Evolutionary conservation across 352 stramenopile species (phyloP).

Genomic region (Pythium dissotocum): DNA sequence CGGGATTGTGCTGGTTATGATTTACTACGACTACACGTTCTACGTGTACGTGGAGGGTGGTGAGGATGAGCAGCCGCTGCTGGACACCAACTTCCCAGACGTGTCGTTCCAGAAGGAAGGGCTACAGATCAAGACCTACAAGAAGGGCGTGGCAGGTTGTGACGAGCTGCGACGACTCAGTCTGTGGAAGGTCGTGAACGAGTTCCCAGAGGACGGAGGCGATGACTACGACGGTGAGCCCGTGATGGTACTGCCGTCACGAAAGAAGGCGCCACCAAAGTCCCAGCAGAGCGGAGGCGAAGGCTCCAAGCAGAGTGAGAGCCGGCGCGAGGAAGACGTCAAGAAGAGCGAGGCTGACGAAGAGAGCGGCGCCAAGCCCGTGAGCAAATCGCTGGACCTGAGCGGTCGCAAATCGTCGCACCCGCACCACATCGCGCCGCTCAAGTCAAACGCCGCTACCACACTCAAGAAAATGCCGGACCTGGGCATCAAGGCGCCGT

Average conservation of each 20-base stretch:
- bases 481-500: constrained; percentile 72
- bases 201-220: constrained; percentile 50
- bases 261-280: constrained; percentile 22
- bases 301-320: constrained; percentile 50
- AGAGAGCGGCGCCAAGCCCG: constrained; percentile 29
- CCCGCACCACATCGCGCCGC: constrained; percentile 75
- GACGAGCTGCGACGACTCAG: constrained; percentile 67
- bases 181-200: constrained; percentile 81
- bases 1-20: constrained; percentile 89
- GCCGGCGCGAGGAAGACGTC: constrained; percentile 58
- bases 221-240: constrained; percentile 37
- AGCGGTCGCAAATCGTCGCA: constrained; percentile 61
- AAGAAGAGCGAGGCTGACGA: constrained; percentile 30
- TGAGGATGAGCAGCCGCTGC: constrained; percentile 88
- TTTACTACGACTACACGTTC: constrained; percentile 93
- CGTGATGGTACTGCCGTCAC: constrained; percentile 35
- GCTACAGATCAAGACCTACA: constrained; percentile 85
- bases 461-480: constrained; percentile 70
- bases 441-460: constrained; percentile 55
- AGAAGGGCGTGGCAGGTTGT: constrained; percentile 64
- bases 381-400: constrained; percentile 46
- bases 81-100: constrained; percentile 94
- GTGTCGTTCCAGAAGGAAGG: constrained; percentile 89
- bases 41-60: constrained; percentile 91
- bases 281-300: constrained; percentile 32